phyloP scores from a whole-genome alignment of 441 rosid genomes.

The Populus hybrid region DNA sequence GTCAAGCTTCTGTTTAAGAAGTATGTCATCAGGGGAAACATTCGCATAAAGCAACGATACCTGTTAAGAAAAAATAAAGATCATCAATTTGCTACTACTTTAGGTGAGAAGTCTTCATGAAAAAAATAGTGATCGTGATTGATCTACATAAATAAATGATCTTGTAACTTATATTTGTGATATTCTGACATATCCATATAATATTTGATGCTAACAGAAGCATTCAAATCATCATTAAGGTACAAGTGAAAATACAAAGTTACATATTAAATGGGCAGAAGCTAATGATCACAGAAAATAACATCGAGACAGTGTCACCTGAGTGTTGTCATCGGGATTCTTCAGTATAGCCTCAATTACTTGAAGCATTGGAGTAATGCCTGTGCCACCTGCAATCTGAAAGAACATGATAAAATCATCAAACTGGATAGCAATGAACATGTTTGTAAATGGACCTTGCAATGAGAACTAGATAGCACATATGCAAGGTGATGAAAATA shows the following conservation, averaged over 20 bases:
- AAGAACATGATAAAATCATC: conserved; percentile 19
- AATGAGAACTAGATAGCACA: conserved; percentile 4
- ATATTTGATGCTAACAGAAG: neutral
- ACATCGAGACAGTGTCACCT: conserved; percentile 41
- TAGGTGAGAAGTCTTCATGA: neutral
- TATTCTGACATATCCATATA: neutral
- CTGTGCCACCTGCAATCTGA: conserved; percentile 96
- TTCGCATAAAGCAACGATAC: conserved; percentile 82
- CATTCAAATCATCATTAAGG: neutral
- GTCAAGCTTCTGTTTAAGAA: conserved; percentile 90
- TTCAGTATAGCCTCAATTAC: conserved; percentile 83
- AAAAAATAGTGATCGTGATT: conserved; percentile 4
- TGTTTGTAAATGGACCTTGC: neutral
- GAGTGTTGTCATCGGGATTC: conserved; percentile 89
- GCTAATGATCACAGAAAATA: conserved; percentile 9
- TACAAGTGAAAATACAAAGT: neutral
- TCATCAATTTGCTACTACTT: neutral
- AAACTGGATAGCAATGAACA: conserved; percentile 1
- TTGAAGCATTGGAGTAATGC: conserved; percentile 99
- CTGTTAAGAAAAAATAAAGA: conserved; percentile 33
- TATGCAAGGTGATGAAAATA: neutral
- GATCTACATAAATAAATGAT: conserved; percentile 5
- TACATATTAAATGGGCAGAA: conserved; percentile 3
- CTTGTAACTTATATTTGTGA: neutral
- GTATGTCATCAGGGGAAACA: conserved; percentile 93